A percentile compares a stretch with the other conserved stretches of the same genome.
phyloP scores from a whole-genome alignment of 2,329 filamentous ascomycete genomes.

The Trichoderma guizhouense region DNA sequence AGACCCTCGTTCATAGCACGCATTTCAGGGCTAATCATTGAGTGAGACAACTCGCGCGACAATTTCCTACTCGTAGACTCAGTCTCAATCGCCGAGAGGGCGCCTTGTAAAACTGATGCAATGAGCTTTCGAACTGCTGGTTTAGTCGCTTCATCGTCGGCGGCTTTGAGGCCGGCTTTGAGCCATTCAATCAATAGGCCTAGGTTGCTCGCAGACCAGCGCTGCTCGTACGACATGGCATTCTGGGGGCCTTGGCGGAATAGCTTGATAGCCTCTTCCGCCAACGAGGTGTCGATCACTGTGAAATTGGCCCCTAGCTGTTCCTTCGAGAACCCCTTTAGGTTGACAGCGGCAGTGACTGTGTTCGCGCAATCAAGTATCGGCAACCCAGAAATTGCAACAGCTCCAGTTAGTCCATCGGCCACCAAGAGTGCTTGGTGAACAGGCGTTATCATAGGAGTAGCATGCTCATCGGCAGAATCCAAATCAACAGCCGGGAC shows the following conservation, averaged over 20 bases:
- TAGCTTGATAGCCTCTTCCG: conserved; percentile 58
- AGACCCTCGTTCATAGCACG: conserved; percentile 57
- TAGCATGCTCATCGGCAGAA: conserved; percentile 60
- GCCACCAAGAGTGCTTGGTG: conserved; percentile 76
- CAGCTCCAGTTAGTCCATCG: conserved; percentile 66
- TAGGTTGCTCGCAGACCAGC: conserved; percentile 72
- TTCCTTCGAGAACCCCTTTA: conserved; percentile 44
- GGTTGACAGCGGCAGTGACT: conserved; percentile 56
- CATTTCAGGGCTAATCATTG: neutral
- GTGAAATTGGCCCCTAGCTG: conserved; percentile 44
- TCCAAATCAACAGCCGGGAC: conserved; percentile 72
- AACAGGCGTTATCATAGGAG: conserved; percentile 73
- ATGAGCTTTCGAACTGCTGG: conserved; percentile 65
- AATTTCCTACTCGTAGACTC: conserved; percentile 21
- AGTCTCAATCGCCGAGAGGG: conserved; percentile 51
- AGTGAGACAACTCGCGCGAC: neutral
- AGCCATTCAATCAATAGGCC: conserved; percentile 66
- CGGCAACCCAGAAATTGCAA: conserved; percentile 47
- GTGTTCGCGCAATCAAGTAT: conserved; percentile 37
- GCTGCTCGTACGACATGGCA: conserved; percentile 66
- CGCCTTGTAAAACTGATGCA: conserved; percentile 59
- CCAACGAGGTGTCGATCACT: conserved; percentile 62
- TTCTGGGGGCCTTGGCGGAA: conserved; percentile 69
- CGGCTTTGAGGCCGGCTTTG: conserved; percentile 42
- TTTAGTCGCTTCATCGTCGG: conserved; percentile 56